Conservation (phyloP, 176 grass and related monocot species). For the Hordeum vulgare region DNA sequence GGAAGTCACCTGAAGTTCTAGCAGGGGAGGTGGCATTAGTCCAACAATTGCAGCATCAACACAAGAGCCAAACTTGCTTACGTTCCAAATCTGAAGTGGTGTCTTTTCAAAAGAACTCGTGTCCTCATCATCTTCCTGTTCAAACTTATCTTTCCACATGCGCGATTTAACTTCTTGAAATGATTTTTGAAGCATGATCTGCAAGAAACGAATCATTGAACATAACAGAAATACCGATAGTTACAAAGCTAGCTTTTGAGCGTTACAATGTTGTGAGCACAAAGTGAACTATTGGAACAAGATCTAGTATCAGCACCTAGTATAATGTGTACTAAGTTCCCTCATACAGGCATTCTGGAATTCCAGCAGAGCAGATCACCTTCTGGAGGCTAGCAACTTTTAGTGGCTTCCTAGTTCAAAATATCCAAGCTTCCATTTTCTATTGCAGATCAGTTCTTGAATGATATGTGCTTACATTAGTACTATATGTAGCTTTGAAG, state of each 20-base stretch:
- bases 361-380: background rate
- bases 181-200: slow-evolving; percentile 73
- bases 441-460: background rate
- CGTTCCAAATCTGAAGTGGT: slow-evolving; percentile 79
- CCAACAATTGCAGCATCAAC: slow-evolving; percentile 81
- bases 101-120: slow-evolving; percentile 54
- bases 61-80: slow-evolving; percentile 74
- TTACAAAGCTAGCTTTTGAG: background rate
- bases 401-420: background rate
- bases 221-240: background rate
- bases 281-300: background rate
- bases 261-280: background rate
- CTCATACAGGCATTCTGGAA: background rate
- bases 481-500: background rate
- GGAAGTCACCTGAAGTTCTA: slow-evolving; percentile 79
- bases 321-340: background rate
- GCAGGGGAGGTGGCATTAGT: slow-evolving; percentile 79
- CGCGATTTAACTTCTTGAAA: slow-evolving; percentile 49
- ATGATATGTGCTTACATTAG: background rate
- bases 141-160: slow-evolving; percentile 60
- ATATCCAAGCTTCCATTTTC: background rate
- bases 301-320: background rate
- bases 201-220: background rate
- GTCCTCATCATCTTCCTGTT: slow-evolving; percentile 37
- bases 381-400: background rate